phyloP scores from a whole-genome alignment of 1,284 basidiomycete species.

The Pulchroboletus neoregius region DNA sequence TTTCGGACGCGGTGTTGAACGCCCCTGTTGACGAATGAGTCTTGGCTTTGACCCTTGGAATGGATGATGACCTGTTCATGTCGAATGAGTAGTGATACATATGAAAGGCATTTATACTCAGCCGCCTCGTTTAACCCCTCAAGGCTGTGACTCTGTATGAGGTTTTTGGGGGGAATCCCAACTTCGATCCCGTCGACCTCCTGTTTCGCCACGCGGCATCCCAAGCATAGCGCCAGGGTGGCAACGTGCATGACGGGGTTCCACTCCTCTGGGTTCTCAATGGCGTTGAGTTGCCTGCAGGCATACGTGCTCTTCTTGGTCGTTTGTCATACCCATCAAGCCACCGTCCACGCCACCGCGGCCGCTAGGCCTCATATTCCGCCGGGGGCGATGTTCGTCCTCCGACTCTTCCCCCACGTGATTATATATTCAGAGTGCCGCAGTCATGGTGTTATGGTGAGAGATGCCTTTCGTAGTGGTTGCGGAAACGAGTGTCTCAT shows the following conservation, averaged over 20 bases:
- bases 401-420: constrained; percentile 6
- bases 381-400: not conserved
- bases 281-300: constrained; percentile 8
- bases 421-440: constrained; percentile 9
- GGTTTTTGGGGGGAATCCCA: not conserved
- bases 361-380: not conserved
- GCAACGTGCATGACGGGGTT: constrained; percentile 13
- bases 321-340: constrained; percentile 22
- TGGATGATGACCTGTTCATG: not conserved
- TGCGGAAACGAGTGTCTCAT: no score
- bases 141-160: not conserved
- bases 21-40: constrained; percentile 2
- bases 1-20: constrained; percentile 14
- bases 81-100: not conserved
- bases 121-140: constrained; percentile 4
- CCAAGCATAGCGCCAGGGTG: constrained; percentile 6
- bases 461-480: not conserved
- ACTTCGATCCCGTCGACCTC: constrained; percentile 1
- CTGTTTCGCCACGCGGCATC: constrained; percentile 16
- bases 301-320: not conserved
- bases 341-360: constrained; percentile 21
- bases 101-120: not conserved
- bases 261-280: constrained; percentile 15
- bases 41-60: constrained; percentile 6
- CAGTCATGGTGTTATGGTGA: constrained; percentile 15